These are phyloP conservation scores for Pelagophyceae sp. DNA, from an alignment of 352 stramenopile species.

Conservation along the genomic window DNA sequence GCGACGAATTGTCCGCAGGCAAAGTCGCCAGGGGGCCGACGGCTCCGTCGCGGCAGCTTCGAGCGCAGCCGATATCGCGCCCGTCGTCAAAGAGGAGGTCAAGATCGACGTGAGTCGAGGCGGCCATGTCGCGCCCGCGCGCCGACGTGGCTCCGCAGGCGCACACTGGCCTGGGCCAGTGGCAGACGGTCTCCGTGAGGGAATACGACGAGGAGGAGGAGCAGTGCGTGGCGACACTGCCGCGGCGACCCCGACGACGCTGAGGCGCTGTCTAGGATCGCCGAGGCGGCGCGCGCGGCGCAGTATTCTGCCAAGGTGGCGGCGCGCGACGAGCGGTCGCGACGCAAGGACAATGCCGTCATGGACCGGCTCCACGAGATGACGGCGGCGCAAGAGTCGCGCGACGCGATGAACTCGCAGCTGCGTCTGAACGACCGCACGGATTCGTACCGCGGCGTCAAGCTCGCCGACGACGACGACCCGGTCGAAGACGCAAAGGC, in stretches of 20 bases:
- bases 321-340: neutral
- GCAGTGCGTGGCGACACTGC: too few species aligned
- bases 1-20: too few species aligned
- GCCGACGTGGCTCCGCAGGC: too few species aligned
- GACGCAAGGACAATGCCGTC: neutral
- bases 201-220: conserved; percentile 22
- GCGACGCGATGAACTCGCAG: neutral
- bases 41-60: too few species aligned
- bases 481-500: too few species aligned
- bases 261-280: too few species aligned
- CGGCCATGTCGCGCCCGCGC: too few species aligned
- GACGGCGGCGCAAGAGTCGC: neutral
- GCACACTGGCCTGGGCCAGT: conserved; percentile 22
- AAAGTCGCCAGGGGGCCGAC: too few species aligned
- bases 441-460: conserved; percentile 10
- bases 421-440: conserved; percentile 12
- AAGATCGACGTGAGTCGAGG: too few species aligned
- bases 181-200: conserved; percentile 26
- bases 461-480: conserved; percentile 2
- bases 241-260: neutral
- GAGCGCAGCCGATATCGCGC: too few species aligned
- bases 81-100: too few species aligned
- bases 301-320: neutral
- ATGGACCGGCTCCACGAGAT: neutral
- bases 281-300: neutral